Evolutionary conservation across 177 flowering plant species (phyloP).

Genomic region (Vitis hybrid): DNA sequence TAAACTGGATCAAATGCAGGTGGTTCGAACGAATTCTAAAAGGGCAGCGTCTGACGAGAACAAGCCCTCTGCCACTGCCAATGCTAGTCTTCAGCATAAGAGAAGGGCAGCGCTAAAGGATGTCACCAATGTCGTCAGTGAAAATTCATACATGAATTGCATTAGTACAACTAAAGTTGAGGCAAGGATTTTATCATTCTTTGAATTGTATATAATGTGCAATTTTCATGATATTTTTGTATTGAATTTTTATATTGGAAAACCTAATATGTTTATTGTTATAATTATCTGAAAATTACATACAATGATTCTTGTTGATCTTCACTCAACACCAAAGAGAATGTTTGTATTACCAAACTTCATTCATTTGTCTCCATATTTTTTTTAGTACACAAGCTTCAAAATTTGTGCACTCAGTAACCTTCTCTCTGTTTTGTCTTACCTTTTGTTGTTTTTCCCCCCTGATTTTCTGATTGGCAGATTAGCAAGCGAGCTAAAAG

Average conservation of each 20-base stretch:
- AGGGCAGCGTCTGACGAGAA: conserved; percentile 43
- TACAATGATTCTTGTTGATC: not conserved
- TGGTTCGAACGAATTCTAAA: conserved; percentile 28
- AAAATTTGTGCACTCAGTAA: not conserved
- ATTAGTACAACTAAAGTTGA: conserved; percentile 17
- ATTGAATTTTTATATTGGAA: not conserved
- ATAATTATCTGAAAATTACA: not conserved
- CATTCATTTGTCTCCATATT: too few species aligned
- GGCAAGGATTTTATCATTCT: conserved; percentile 20
- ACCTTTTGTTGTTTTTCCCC: too few species aligned
- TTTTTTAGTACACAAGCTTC: not conserved
- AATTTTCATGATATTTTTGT: too few species aligned
- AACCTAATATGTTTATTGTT: not conserved
- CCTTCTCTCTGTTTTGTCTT: conserved; percentile 1
- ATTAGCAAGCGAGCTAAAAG: conserved; percentile 22
- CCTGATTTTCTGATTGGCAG: conserved; percentile 14
- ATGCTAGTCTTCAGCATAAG: conserved; percentile 33
- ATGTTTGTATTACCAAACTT: too few species aligned
- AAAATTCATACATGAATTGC: conserved; percentile 19
- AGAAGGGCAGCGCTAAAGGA: conserved; percentile 56
- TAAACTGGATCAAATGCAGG: conserved; percentile 31
- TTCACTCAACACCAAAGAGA: too few species aligned
- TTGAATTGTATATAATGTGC: not conserved
- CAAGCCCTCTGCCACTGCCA: conserved; percentile 15
- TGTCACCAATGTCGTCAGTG: conserved; percentile 39